phyloP scores from a whole-genome alignment of 768 basidiomycete genomes.

The Termitomyces sp. region DNA sequence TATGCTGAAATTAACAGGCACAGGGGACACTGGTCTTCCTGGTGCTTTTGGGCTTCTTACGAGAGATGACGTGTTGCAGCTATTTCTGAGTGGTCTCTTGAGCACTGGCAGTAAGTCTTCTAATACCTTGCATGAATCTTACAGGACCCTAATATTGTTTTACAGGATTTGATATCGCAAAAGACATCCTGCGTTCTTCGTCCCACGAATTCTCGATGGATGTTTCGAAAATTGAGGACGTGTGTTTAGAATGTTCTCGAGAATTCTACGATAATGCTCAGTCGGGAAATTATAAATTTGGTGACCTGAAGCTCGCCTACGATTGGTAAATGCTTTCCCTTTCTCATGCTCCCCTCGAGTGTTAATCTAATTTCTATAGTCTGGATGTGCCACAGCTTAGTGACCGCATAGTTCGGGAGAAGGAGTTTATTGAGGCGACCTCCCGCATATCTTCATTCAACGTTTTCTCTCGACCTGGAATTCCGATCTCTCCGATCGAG shows the following conservation, averaged over 20 bases:
- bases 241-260: slow-evolving; percentile 75
- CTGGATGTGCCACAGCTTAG: slow-evolving; percentile 71
- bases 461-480: slow-evolving; percentile 68
- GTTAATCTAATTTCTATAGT: slow-evolving; percentile 36
- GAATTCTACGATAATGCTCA: slow-evolving; percentile 96
- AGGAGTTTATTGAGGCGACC: slow-evolving; percentile 96
- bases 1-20: slow-evolving; percentile 77
- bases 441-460: slow-evolving; percentile 94
- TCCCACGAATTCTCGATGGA: slow-evolving; percentile 48
- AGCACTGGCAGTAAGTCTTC: slow-evolving; percentile 78
- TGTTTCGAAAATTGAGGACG: slow-evolving; percentile 57
- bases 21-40: slow-evolving; percentile 56
- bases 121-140: neutral
- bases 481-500: slow-evolving; percentile 85
- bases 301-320: slow-evolving; percentile 96
- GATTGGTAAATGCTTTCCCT: slow-evolving; percentile 68
- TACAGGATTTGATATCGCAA: slow-evolving; percentile 67
- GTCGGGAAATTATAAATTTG: slow-evolving; percentile 86
- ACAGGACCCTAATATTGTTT: neutral
- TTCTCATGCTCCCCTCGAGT: neutral
- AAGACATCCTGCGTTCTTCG: slow-evolving; percentile 48
- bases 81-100: slow-evolving; percentile 84
- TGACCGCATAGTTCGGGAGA: slow-evolving; percentile 61
- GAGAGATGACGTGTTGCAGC: slow-evolving; percentile 66
- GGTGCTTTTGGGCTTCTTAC: slow-evolving; percentile 81